phyloP scores from a whole-genome alignment of 495 filamentous ascomycete species.

The Aspergillus indologenus region DNA sequence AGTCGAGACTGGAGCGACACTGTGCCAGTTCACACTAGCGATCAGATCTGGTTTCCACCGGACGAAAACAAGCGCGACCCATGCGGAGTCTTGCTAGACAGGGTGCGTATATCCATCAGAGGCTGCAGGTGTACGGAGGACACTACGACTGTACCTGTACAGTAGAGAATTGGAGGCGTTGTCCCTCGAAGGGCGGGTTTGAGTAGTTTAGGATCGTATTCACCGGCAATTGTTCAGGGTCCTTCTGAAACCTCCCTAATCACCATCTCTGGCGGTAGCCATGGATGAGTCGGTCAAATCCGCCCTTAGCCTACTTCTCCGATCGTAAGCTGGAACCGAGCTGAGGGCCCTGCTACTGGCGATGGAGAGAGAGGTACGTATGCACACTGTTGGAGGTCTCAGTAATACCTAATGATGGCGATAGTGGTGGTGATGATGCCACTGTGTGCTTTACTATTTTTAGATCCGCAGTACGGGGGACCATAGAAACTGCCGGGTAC shows the following conservation, averaged over 20 bases:
- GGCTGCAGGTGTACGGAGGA: too few relatives aligned
- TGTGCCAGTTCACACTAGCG: not conserved
- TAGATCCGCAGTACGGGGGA: not conserved
- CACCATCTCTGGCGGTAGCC: conserved; percentile 1
- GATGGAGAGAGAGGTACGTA: not conserved
- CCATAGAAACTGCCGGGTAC: too few relatives aligned
- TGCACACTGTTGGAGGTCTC: not conserved
- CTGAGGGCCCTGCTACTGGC: not conserved
- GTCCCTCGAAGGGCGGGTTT: not conserved
- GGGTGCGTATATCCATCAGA: not conserved
- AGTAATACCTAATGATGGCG: not conserved
- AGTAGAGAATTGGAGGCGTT: not conserved
- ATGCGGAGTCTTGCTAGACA: not conserved
- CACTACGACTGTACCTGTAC: too few relatives aligned
- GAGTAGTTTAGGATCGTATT: not conserved
- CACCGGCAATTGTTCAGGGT: not conserved
- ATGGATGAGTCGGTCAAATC: conserved; percentile 1
- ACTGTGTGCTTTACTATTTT: not conserved
- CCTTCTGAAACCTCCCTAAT: not conserved
- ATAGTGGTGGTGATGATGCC: not conserved
- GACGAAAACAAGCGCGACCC: not conserved
- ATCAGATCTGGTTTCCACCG: not conserved
- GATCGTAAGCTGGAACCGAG: not conserved
- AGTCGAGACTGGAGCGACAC: not conserved
- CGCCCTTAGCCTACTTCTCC: not conserved